Conservation (phyloP, 305 asterid species). For the Plantago coronopus region DNA sequence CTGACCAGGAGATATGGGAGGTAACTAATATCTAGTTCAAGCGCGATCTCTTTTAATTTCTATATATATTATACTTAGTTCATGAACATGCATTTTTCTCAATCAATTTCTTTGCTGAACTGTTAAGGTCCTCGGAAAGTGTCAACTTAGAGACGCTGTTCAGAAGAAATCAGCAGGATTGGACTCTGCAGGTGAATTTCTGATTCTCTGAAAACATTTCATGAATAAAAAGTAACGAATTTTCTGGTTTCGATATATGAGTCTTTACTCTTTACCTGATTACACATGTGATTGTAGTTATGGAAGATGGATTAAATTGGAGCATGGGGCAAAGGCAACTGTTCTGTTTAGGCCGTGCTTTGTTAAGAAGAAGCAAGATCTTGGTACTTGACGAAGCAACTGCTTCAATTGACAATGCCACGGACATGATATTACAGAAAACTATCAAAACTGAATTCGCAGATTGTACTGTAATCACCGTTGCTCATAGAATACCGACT, state of each 20-base stretch:
- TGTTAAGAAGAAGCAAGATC: slow-evolving; percentile 74
- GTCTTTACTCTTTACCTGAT: background rate
- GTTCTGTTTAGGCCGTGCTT: slow-evolving; percentile 84
- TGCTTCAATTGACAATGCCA: slow-evolving; percentile 86
- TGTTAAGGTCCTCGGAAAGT: slow-evolving; percentile 67
- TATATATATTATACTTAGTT: background rate
- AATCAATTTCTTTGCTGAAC: slow-evolving; percentile 1
- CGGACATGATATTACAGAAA: slow-evolving; percentile 78
- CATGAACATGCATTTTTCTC: background rate
- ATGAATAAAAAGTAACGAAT: no score
- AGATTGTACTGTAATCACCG: slow-evolving; percentile 75
- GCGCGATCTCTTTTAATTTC: background rate
- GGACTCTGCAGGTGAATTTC: slow-evolving; percentile 64
- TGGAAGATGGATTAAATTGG: slow-evolving; percentile 95
- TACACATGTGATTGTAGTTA: slow-evolving; percentile 52
- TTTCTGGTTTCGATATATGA: background rate
- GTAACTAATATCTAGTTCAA: no score
- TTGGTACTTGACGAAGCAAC: slow-evolving; percentile 93
- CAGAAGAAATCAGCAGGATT: slow-evolving; percentile 69
- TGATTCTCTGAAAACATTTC: no score
- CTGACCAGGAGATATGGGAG: slow-evolving; percentile 83
- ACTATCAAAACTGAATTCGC: slow-evolving; percentile 68
- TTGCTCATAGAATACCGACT: slow-evolving; percentile 88
- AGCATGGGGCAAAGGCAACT: slow-evolving; percentile 94
- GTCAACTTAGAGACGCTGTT: slow-evolving; percentile 83